Percentiles rank a stretch among this genome's conserved stretches.
phyloP scores from a whole-genome alignment of 176 grass and related monocot genomes.

The Bromus sterilis region DNA sequence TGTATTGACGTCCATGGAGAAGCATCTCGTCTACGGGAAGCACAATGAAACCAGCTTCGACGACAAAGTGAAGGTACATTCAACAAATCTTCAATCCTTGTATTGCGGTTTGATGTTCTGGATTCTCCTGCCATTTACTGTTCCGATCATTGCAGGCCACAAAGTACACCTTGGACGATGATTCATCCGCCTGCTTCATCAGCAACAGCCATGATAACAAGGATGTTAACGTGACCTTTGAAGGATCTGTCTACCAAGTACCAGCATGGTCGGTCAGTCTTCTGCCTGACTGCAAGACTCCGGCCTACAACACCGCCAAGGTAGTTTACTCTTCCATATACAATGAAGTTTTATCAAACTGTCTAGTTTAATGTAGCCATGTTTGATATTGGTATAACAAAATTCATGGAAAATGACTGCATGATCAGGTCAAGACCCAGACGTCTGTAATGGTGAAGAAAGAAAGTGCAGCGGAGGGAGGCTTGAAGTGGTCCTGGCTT shows the following conservation, averaged over 20 bases:
- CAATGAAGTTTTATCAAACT: neutral
- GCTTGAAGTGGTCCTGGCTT: constrained; percentile 31
- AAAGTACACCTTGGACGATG: constrained; percentile 1
- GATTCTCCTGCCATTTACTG: neutral
- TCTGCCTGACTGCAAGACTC: neutral
- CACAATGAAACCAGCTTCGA: constrained; percentile 13
- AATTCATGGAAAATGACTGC: neutral
- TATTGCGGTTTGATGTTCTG: neutral
- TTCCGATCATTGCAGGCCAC: constrained; percentile 29
- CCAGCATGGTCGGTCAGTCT: neutral
- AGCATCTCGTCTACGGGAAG: constrained; percentile 41
- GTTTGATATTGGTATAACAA: neutral
- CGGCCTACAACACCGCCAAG: neutral
- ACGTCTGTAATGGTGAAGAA: constrained; percentile 56
- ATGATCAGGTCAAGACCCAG: constrained; percentile 31
- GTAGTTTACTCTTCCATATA: constrained; percentile 13
- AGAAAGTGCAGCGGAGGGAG: neutral
- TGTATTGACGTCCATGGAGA: constrained; percentile 52
- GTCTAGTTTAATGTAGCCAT: neutral
- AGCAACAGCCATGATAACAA: neutral
- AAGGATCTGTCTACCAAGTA: neutral
- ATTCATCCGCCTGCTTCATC: neutral
- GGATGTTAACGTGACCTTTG: neutral
- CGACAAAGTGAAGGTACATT: constrained; percentile 20
- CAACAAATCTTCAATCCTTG: neutral